phyloP scores from a whole-genome alignment of 2,329 filamentous ascomycete species.

The Nemania diffusa region DNA sequence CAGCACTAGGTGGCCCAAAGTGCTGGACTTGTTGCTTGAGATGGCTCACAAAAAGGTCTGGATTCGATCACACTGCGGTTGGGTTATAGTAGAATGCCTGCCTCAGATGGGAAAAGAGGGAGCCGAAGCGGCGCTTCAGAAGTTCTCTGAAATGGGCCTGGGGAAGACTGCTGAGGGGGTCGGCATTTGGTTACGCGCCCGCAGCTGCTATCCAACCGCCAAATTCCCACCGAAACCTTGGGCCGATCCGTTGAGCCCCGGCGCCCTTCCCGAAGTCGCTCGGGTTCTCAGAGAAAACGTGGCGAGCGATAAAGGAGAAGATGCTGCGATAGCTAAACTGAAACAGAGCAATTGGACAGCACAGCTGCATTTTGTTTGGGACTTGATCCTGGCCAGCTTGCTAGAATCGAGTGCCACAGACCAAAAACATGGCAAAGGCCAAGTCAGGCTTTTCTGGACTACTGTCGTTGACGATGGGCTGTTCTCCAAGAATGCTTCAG shows the following conservation, averaged over 20 bases:
- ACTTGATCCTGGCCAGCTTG: constrained; percentile 73
- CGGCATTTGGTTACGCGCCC: constrained; percentile 83
- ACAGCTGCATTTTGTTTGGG: constrained; percentile 89
- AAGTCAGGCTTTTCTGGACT: constrained; percentile 84
- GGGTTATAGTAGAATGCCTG: constrained; percentile 79
- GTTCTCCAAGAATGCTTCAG: constrained; percentile 82
- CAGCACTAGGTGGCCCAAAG: constrained; percentile 68
- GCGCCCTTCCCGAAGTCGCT: constrained; percentile 74
- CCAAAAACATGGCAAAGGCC: constrained; percentile 52
- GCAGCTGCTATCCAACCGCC: constrained; percentile 70
- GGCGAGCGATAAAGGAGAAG: constrained; percentile 61
- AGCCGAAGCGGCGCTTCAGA: constrained; percentile 70
- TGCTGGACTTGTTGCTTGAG: constrained; percentile 78
- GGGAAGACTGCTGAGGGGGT: constrained; percentile 88
- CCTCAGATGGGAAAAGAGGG: constrained; percentile 68
- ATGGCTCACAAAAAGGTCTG: constrained; percentile 85
- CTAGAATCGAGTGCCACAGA: constrained; percentile 48
- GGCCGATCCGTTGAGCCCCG: constrained; percentile 78
- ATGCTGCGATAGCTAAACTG: constrained; percentile 56
- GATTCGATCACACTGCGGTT: constrained; percentile 88
- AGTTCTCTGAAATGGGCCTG: constrained; percentile 71
- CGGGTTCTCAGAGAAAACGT: constrained; percentile 83
- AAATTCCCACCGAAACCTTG: constrained; percentile 77
- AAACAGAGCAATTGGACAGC: constrained; percentile 81
- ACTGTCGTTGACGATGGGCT: constrained; percentile 87